phyloP scores from a whole-genome alignment of 129 eudicot genomes.

The Dittrichia graveolens region DNA sequence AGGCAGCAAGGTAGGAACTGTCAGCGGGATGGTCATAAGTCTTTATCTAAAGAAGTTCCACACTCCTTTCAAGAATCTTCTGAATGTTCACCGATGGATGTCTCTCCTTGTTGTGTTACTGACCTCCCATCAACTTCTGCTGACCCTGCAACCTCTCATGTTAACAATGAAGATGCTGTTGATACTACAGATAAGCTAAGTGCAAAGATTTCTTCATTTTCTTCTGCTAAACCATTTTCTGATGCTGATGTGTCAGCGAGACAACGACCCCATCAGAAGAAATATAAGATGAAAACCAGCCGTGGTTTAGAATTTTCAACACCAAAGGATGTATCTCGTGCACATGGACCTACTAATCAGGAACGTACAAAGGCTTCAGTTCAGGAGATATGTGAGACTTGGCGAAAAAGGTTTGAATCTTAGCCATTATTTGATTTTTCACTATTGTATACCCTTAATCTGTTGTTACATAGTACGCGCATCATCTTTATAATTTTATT shows the following conservation, averaged over 20 bases:
- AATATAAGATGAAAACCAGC: conserved; percentile 62
- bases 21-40: conserved; percentile 21
- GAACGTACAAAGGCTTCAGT: conserved; percentile 39
- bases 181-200: conserved; percentile 14
- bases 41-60: conserved; percentile 33
- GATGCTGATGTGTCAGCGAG: conserved; percentile 44
- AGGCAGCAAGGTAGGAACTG: conserved; percentile 37
- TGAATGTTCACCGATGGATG: conserved; percentile 92
- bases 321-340: conserved; percentile 21
- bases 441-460: conserved; percentile 12
- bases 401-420: conserved; percentile 75
- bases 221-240: conserved; percentile 36
- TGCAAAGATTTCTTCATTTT: conserved; percentile 28
- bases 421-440: conserved; percentile 4
- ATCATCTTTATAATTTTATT: no score
- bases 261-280: conserved; percentile 57
- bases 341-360: conserved; percentile 35
- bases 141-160: conserved; percentile 39
- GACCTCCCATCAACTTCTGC: conserved; percentile 35
- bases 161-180: conserved; percentile 25
- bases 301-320: conserved; percentile 28
- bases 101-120: conserved; percentile 73
- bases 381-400: conserved; percentile 67
- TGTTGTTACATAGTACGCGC: no score
- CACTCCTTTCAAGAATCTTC: conserved; percentile 50